Percentiles rank a stretch among this genome's conserved stretches.
Conservation (phyloP, 139 green algal species). For the Desmodesmus armatus region DNA sequence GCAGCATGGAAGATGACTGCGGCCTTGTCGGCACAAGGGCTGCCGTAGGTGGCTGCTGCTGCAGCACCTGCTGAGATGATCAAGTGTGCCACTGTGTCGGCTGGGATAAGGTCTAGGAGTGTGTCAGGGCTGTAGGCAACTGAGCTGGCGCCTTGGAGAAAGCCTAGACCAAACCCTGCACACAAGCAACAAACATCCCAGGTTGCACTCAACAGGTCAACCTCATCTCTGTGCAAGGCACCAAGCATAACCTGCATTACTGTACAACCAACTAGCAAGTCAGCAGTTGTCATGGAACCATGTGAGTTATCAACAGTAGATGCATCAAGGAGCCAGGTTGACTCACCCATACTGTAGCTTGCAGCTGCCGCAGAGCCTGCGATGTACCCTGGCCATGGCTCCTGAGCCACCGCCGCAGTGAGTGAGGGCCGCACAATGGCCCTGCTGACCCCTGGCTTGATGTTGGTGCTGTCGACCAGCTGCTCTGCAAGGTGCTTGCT, state of each 20-base stretch:
- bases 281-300: neutral
- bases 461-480: constrained; percentile 41
- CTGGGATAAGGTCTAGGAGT: constrained; percentile 39
- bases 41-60: constrained; percentile 36
- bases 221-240: neutral
- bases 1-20: constrained; percentile 38
- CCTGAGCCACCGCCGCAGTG: constrained; percentile 32
- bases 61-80: constrained; percentile 29
- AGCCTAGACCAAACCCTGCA: constrained; percentile 38
- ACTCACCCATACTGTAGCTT: constrained; percentile 24
- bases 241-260: neutral
- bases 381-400: constrained; percentile 29
- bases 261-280: too few species aligned
- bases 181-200: neutral
- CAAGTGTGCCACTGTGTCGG: constrained; percentile 12
- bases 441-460: constrained; percentile 18
- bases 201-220: too few species aligned
- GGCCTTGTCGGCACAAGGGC: neutral
- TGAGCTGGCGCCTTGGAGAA: constrained; percentile 36
- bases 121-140: constrained; percentile 31
- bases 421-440: constrained; percentile 48
- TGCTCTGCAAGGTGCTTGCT: constrained; percentile 55
- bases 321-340: neutral
- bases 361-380: neutral
- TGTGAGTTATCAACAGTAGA: neutral